Evolutionary conservation across 176 grass and related monocot species (phyloP), one percentile per base, ranked within the genome.

Genomic region (Tillandsia leiboldiana): DNA sequence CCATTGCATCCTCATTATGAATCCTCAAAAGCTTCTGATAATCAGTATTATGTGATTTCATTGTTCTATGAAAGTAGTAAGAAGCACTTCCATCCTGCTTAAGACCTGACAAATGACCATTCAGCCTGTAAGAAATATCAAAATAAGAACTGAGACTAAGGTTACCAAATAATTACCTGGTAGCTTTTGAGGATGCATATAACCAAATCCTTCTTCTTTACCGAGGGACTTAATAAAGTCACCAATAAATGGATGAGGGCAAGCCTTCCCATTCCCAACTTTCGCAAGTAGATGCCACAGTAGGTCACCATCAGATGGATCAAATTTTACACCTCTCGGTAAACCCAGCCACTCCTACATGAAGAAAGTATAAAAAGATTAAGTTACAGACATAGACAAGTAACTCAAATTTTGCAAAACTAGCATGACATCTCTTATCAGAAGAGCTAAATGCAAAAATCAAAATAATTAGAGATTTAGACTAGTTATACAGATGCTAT

Each of bases 231-330:
- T 82, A 73, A 96, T 96, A 28, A 92, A 96, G 63, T 87, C 71
- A 0, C 51, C 56, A 59, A 96, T 92, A 33, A 92, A 89, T 26
- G 92, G 92, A 86, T 96, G 92, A 18, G 77, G 88, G 28, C 54
- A 51, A 77, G 76, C 26, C 26, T 50, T 52, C 64, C 72, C 81
- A 67, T 71, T 76, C 51, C 83, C 88, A 76, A 77, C 65, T 87
- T 96, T 90, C 72, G 86, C 81, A 74, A 79, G 77, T 14, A 96
- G 74, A 76, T 96, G 92, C 83, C 83, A 91, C 9, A 96, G 73
- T 75, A 96, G 68, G 83, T 96, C 88, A 70, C 11, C 50, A 70
- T 92, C 92, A 2, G 78, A 86, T 2, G 88, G 92, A 52, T 89
- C 73, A 74, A 92, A 96, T n/a, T 84, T 70, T 63, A 80, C 80